These are phyloP conservation scores for Taphrina populina DNA, from an alignment of 1,139 yeast species.

Conservation along the genomic window DNA sequence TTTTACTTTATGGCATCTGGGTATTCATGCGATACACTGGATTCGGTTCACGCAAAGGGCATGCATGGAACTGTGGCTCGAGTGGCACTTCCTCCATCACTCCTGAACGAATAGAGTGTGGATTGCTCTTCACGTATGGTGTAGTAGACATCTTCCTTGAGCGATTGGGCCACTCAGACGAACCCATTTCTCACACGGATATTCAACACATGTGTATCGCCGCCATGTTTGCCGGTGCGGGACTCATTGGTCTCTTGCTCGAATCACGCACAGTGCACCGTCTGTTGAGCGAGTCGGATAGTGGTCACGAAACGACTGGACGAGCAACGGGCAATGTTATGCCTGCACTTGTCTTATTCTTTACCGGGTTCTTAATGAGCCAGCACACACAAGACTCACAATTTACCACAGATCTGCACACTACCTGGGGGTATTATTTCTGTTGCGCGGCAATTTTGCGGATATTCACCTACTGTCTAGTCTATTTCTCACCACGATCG, in stretches of 20 bases:
- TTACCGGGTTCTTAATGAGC: slow-evolving; percentile 98
- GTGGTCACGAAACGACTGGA: slow-evolving; percentile 6
- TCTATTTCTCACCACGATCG: slow-evolving; percentile 55
- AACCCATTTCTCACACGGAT: slow-evolving; percentile 87
- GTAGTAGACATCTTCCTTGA: slow-evolving; percentile 83
- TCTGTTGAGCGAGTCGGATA: slow-evolving; percentile 37
- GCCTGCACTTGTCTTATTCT: slow-evolving; percentile 86
- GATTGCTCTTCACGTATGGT: slow-evolving; percentile 81
- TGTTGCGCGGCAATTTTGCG: slow-evolving; percentile 77
- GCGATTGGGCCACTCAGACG: slow-evolving; percentile 73
- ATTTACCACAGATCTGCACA: slow-evolving; percentile 74
- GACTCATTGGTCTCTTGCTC: slow-evolving; percentile 80
- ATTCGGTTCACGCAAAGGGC: slow-evolving; percentile 67
- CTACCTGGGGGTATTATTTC: slow-evolving; percentile 87
- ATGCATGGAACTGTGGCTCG: slow-evolving; percentile 82
- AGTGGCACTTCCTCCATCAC: slow-evolving; percentile 45
- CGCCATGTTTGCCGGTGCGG: slow-evolving; percentile 88
- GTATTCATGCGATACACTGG: slow-evolving; percentile 86
- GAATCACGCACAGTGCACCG: slow-evolving; percentile 56
- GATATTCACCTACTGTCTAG: slow-evolving; percentile 61
- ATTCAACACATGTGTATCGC: slow-evolving; percentile 95
- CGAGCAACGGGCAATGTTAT: slow-evolving; percentile 63
- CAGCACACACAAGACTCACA: slow-evolving; percentile 82
- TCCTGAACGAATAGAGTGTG: slow-evolving; percentile 72
- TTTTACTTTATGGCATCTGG: slow-evolving; percentile 69